Evolutionary conservation across 2,329 filamentous ascomycete species (phyloP), one percentile per base, ranked within the genome.

Genomic region (Colletotrichum siamense): DNA sequence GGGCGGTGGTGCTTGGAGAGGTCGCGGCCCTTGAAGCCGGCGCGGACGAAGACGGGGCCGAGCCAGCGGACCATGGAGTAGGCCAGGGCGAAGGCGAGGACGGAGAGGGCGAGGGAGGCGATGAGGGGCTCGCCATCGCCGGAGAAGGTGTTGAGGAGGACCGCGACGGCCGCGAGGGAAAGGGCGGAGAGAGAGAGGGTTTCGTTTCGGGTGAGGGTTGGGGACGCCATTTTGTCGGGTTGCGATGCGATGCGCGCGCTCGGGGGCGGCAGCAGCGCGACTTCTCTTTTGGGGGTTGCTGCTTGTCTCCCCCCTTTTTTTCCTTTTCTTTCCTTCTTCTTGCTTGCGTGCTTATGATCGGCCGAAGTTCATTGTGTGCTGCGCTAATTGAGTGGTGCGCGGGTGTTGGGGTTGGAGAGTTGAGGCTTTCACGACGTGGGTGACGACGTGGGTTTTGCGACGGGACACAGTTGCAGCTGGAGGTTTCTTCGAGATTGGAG

Each of bases 1-100:
- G 90, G 90, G 79, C 92, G 92, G 80, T 92, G 83, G 61, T 83
- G 79, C 83, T 89, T 99, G 82, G 94, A 94, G 89, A 98, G 90
- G 84, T 99, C 97, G 81, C 92, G 94, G 72, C 97, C 97, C 83
- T 96, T 97, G 82, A 98, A 91, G 18, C 96, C 97, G 49, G 95
- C 95, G 80, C 91, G 93, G 83, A 98, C 93, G 84, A 99, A 99
- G 2, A 94, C 94, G 72, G 95, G 93, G 2, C 96, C 96, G 8
- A 98, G 94, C 96, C 96, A 99, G 88, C 94, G 90, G 85, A 99
- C 96, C 87, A 98, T 92, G 81, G 95, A 92, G 85, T 95, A 99
- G 77, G 93, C 93, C 64, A 94, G 92, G 6, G 93, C 89, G 83
- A 98, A 99, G 44, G 95, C 96, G 79, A 98, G 89, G 26, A 94